Evolutionary conservation across 2,329 filamentous ascomycete species (phyloP), one percentile per base, ranked within the genome.

Genomic region (Lasiodiplodia theobromae): DNA sequence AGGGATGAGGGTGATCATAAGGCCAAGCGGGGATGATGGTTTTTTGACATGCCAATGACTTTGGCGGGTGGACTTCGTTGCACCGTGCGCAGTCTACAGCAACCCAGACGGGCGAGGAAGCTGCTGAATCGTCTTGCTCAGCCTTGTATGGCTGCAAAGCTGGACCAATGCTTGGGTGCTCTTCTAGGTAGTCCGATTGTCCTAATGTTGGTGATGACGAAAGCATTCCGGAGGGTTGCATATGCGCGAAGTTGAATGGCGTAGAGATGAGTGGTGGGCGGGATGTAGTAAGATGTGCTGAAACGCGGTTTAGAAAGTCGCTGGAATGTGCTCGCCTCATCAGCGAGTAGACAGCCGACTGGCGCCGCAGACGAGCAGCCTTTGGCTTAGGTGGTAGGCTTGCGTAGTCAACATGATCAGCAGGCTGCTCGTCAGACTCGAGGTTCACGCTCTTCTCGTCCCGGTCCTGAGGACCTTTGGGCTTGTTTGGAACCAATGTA

Each of bases 1-100:
- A 21, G 7, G 66, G 66, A 44, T 68, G 66, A 4, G 66, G 66
- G 16, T 68, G 66, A 21, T 68, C 54, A 16, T 52, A 68, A 16
- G 66, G 66, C 66, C 66, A 68, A 4, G 31, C 25, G 6, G 47
- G 47, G 10, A 64, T 40, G 11, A 28, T 25, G n/a, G 47, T 52
- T 34, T 31, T 52, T 52, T 37, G n/a, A 12, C 60, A 64, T 8
- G 28, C 28, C 12, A 64, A n/a, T 5, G 60, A 64, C 18, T 38
- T 64, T 21, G 60, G 31, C 18, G n/a, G 4, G 28, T 64, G 60
- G 18, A 49, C 21, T 21, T 34, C n/a, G 60, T 64, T 64, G 60
- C 60, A 64, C 25, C 28, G 28, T 21, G 34, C 60, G 16, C 65
- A 67, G 53, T 67, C 53, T 12, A 67, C 53, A 44, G 65, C 44